Conservation (phyloP, 805 yeast species). For the Dipodascus geniculatus region DNA sequence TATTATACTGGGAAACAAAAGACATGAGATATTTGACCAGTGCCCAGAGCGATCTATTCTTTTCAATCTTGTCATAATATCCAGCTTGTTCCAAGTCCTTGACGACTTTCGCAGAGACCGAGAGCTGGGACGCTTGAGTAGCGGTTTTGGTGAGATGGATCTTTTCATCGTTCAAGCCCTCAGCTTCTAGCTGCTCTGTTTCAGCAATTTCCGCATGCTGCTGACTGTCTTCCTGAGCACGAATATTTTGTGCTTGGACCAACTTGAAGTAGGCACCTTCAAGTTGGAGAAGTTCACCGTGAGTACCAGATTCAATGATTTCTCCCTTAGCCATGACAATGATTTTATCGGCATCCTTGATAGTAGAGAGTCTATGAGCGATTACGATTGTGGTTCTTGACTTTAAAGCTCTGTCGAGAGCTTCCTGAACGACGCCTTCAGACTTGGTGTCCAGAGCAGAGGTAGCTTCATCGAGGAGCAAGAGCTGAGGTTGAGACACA, state of each 20-base stretch:
- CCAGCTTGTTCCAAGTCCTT: conserved; percentile 6
- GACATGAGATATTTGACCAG: conserved; percentile 15
- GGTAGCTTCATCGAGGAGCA: conserved; percentile 56
- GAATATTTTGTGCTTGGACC: conserved; percentile 28
- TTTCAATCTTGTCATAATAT: neutral
- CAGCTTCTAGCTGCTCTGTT: conserved; percentile 10
- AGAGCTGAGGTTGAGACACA: conserved; percentile 46
- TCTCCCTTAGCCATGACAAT: conserved; percentile 40
- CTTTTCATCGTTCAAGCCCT: conserved; percentile 1
- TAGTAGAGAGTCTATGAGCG: conserved; percentile 48
- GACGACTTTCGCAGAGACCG: neutral
- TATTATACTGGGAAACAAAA: conserved; percentile 19
- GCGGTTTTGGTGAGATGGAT: neutral
- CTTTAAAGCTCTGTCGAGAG: conserved; percentile 26
- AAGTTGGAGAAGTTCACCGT: conserved; percentile 24
- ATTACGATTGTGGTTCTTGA: conserved; percentile 41
- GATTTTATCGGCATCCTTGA: conserved; percentile 42
- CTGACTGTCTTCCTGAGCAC: conserved; percentile 8
- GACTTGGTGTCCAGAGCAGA: conserved; percentile 43
- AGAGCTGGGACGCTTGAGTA: neutral
- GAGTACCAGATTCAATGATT: conserved; percentile 37
- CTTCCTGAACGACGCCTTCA: conserved; percentile 32
- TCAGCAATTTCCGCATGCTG: conserved; percentile 11
- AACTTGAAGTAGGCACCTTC: conserved; percentile 23
- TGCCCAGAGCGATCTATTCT: conserved; percentile 2